A percentile compares a stretch with the other conserved stretches of the same genome.
Conservation (phyloP, 257 asterid species). For the Catharanthus roseus region DNA sequence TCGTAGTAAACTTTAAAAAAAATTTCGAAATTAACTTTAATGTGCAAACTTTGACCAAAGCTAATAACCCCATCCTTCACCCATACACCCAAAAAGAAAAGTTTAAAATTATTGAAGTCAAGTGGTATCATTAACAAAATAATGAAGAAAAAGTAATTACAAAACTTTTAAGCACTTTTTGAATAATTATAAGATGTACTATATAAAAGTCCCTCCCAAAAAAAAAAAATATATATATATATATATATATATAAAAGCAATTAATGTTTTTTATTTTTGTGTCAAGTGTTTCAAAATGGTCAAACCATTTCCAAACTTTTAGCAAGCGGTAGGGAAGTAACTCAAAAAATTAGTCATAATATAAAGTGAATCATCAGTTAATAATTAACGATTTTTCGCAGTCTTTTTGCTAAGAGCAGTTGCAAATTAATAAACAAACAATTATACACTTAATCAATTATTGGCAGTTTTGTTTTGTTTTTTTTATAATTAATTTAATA, state of each 20-base stretch:
- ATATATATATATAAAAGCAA: too few relatives aligned
- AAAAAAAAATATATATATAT: too few relatives aligned
- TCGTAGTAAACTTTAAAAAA: too few relatives aligned
- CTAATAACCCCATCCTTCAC: too few relatives aligned
- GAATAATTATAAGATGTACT: too few relatives aligned
- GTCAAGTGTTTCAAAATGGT: slow-evolving; percentile 21
- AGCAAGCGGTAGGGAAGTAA: slow-evolving; percentile 11
- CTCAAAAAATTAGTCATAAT: slow-evolving; percentile 9
- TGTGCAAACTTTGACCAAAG: neutral
- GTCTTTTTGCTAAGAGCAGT: slow-evolving; percentile 6
- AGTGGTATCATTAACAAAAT: neutral
- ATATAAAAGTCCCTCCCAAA: too few relatives aligned
- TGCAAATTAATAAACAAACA: too few relatives aligned
- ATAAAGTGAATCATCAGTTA: slow-evolving; percentile 10
- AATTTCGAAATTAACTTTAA: too few relatives aligned
- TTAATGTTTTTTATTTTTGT: too few relatives aligned
- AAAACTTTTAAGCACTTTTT: neutral
- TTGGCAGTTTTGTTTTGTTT: slow-evolving; percentile 3
- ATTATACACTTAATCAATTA: neutral
- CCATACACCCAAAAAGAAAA: neutral
- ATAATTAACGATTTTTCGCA: neutral
- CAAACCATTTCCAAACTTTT: slow-evolving; percentile 31
- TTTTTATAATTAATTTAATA: slow-evolving; percentile 11
- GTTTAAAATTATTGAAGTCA: neutral
- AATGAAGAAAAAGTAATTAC: neutral